Conservation (phyloP, 2,329 filamentous ascomycete species). For the Hypoxylon sp. region DNA sequence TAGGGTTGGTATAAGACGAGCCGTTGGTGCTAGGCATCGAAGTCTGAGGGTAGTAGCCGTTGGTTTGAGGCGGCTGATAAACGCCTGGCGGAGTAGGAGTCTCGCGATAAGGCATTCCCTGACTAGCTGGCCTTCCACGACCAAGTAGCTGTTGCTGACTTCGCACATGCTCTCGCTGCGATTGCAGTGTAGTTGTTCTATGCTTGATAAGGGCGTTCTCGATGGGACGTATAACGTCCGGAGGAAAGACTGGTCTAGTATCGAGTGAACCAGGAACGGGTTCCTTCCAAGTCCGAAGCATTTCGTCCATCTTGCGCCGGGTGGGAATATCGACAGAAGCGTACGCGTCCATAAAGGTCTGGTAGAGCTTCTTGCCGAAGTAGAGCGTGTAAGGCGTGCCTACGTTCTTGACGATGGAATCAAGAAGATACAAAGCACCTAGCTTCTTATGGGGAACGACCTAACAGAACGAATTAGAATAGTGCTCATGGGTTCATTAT, state of each 20-base stretch:
- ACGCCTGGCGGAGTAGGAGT: constrained; percentile 79
- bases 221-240: constrained; percentile 88
- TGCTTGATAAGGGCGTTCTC: constrained; percentile 95
- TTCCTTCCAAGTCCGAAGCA: constrained; percentile 98
- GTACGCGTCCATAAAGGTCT: constrained; percentile 97
- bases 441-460: constrained; percentile 89
- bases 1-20: constrained; percentile 44
- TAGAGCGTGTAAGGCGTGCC: constrained; percentile 97
- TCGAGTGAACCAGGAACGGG: constrained; percentile 94
- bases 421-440: constrained; percentile 95
- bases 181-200: constrained; percentile 70
- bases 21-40: constrained; percentile 57
- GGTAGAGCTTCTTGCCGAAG: constrained; percentile 90
- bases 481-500: constrained; percentile 13
- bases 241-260: constrained; percentile 89
- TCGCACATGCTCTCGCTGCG: constrained; percentile 68
- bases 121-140: constrained; percentile 65
- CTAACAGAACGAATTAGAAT: constrained; percentile 68
- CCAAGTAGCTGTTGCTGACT: constrained; percentile 68
- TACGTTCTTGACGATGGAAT: constrained; percentile 98
- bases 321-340: constrained; percentile 86
- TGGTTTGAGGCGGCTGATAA: constrained; percentile 54
- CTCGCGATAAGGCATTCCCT: constrained; percentile 72
- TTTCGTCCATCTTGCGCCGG: constrained; percentile 93
- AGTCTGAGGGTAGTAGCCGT: constrained; percentile 53